Base-by-base conservation (phyloP, 2,329 filamentous ascomycete genomes). In the Sporothrix phasma region DNA sequence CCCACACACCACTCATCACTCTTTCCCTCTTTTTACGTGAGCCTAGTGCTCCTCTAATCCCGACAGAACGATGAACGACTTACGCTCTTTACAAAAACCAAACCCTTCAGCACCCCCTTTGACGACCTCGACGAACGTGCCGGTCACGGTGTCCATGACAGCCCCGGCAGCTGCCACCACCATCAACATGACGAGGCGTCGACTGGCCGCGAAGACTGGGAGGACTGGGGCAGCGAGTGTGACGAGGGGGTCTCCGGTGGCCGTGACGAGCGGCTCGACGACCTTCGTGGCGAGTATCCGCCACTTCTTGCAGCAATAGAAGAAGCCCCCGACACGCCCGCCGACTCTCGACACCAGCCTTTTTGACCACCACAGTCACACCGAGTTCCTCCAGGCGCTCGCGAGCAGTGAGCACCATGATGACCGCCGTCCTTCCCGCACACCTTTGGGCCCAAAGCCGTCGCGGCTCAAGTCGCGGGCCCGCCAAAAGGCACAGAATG, bases 401-500 rank as follows among this genome's bases (percentile, higher is more conserved):
- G 10, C 61, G 49, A 4, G 24, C 61, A 29, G 46, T 39, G 19
- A 46, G 26, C n/a, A 11, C 8, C 8, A 47, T 49, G 46, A 43
- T 47, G 5, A 26, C 60, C 7, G 34, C 37, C 15, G 29, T 26
- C 31, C 53, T 45, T 7, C 24, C n/a, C 1, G 34, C 54, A 56
- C 51, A 56, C 51, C 31, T 39, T 29, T 80, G 1, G 70, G 73
- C 2, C 74, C 76, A 31, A 79, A 74, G 63, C 70, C 80, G 34
- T 74, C 72, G 51, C 76, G 81, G 8, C 72, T 81, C 24, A 86
- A 81, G 71, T 88, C 86, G 3, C 81, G 81, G 63, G 80, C 81
- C 34, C 79, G 85, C 61, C 85, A 88, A 70, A 84, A 83, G 69
- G 79, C 80, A 24, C 79, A 86, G 71, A 84, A 86, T 72, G 78